phyloP scores from a whole-genome alignment of 2,329 filamentous ascomycete genomes.

The Rutstroemia sp. region DNA sequence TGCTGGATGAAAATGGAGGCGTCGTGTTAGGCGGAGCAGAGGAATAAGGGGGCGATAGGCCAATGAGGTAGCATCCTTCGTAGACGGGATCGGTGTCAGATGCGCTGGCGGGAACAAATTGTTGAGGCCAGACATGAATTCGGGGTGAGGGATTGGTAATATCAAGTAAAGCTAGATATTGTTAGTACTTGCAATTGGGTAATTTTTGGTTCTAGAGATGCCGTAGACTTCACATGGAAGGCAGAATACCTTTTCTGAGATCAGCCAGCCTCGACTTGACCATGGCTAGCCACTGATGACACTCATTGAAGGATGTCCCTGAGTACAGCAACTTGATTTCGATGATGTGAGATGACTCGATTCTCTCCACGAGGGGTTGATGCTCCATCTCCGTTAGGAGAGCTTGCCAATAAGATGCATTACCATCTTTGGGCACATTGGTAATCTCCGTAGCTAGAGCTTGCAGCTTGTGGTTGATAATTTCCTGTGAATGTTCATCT shows the following conservation, averaged over 20 bases:
- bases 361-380: not conserved
- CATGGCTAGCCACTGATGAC: slow-evolving; percentile 15
- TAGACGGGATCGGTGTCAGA: slow-evolving; percentile 9
- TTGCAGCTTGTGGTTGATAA: too few relatives aligned
- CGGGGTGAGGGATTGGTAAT: not conserved
- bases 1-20: not conserved
- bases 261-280: slow-evolving; percentile 9
- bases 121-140: slow-evolving; percentile 14
- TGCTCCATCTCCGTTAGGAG: not conserved
- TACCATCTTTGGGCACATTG: not conserved
- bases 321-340: slow-evolving; percentile 12
- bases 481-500: too few relatives aligned
- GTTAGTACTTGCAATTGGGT: not conserved
- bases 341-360: not conserved
- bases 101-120: slow-evolving; percentile 8
- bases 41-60: not conserved
- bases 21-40: not conserved
- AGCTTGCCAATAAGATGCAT: not conserved
- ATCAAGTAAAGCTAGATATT: not conserved
- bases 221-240: not conserved
- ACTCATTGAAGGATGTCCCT: slow-evolving; percentile 12
- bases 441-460: too few relatives aligned
- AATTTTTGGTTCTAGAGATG: not conserved
- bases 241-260: slow-evolving; percentile 14
- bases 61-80: slow-evolving; percentile 15